A percentile compares a stretch with the other conserved stretches of the same genome.
Conservation (phyloP, 1,284 basidiomycete genomes). For the Moesziomyces aphidis region DNA sequence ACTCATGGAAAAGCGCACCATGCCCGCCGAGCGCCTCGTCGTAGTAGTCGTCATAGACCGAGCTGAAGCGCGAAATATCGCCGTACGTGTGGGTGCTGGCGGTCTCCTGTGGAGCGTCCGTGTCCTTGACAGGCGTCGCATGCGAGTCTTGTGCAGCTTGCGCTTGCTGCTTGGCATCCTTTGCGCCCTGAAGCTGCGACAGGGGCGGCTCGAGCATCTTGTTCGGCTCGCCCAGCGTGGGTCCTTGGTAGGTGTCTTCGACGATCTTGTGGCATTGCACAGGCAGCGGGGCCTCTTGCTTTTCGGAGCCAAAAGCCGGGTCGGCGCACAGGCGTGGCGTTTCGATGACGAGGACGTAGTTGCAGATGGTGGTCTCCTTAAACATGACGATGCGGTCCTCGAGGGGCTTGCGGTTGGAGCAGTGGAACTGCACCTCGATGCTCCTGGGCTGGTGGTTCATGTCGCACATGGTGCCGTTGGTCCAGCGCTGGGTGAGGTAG, state of each 20-base stretch:
- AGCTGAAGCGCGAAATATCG: constrained; percentile 41
- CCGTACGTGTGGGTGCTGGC: constrained; percentile 38
- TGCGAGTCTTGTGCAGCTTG: neutral
- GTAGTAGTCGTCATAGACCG: constrained; percentile 46
- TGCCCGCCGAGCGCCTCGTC: constrained; percentile 38
- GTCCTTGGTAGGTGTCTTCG: constrained; percentile 23
- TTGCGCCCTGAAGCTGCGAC: constrained; percentile 4
- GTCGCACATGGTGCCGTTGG: constrained; percentile 59
- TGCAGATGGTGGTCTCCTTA: constrained; percentile 64
- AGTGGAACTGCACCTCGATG: constrained; percentile 61
- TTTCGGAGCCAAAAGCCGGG: constrained; percentile 41
- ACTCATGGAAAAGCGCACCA: constrained; percentile 13
- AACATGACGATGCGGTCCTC: constrained; percentile 56
- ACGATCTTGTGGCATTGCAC: constrained; percentile 45
- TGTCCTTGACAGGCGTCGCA: neutral
- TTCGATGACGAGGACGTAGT: constrained; percentile 57
- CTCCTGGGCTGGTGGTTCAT: constrained; percentile 54
- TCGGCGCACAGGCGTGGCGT: constrained; percentile 46
- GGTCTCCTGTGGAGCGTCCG: constrained; percentile 1
- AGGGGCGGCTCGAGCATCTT: constrained; percentile 5
- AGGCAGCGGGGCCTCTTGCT: constrained; percentile 32
- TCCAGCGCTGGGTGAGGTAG: constrained; percentile 59
- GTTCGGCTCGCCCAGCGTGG: constrained; percentile 29
- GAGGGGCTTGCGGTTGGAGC: constrained; percentile 34
- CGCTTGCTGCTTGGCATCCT: neutral